Base-by-base conservation (phyloP, 2,329 filamentous ascomycete genomes). In the Cladophialophora immunda region DNA sequence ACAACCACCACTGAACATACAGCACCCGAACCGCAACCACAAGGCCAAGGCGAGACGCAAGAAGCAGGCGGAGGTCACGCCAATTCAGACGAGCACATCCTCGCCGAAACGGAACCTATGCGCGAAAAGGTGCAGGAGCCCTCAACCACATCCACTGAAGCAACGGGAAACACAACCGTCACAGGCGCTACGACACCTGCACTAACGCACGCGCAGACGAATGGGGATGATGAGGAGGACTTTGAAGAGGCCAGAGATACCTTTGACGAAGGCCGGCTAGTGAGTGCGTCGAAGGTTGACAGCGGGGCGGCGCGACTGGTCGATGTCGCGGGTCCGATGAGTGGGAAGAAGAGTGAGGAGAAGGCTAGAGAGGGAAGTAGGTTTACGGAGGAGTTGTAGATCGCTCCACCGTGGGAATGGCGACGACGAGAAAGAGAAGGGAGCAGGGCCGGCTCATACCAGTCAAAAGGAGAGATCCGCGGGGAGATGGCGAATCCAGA, bases 211-310 rank as follows among this genome's bases (percentile, higher is more conserved):
- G 65, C 64, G 4, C 64, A 62, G 22, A 69, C 61, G 4, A 63
- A 64, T 13, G 66, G 56, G 25, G 58, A 68, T 30, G 65, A 69
- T 55, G 69, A 71, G 17, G 68, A 72, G 13, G 71, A 74, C 32
- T 71, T 70, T 32, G 72, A 74, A 53, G 72, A 74, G 64, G 69
- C 72, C 3, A 52, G 72, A 27, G 72, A 74, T 53, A 72, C 66
- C 1, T 74, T 74, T 30, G 68, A 70, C 27, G 63, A 74, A 65
- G 50, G 72, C 19, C 47, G 58, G 13, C 62, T 66, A 47, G 58
- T 56, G 57, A 47, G 57, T 47, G 54, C 65, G 50, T n/a, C 60
- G n/a, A 58, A 66, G 62, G 61, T 72, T 15, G 73, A 74, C 52
- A 69, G 71, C 47, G 58, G 57, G 50, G 65, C 9, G 11, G 57